Percentiles rank a stretch among this genome's conserved stretches.
Conservation (phyloP, 306 rosid species). For the Lablab purpureus region DNA sequence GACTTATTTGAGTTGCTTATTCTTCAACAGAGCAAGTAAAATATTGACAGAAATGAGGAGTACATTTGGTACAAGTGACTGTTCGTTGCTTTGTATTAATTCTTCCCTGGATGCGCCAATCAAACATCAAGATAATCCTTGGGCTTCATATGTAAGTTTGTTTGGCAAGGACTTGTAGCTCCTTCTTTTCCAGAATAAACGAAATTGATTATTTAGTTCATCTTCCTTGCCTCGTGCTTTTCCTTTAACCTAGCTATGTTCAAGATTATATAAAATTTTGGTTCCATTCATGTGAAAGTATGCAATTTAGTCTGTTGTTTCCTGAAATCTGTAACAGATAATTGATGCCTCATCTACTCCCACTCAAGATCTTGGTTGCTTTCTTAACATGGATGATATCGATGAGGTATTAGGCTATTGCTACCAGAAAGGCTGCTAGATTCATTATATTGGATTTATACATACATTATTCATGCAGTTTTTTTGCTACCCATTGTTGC, state of each 20-base stretch:
- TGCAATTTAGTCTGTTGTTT: slow-evolving; percentile 50
- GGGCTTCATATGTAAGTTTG: slow-evolving; percentile 80
- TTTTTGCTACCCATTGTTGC: slow-evolving; percentile 50
- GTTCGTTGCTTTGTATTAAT: slow-evolving; percentile 80
- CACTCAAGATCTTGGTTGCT: slow-evolving; percentile 69
- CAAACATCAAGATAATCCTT: slow-evolving; percentile 79
- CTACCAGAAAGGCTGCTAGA: slow-evolving; percentile 34
- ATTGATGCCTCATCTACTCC: slow-evolving; percentile 61
- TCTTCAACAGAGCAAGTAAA: slow-evolving; percentile 72
- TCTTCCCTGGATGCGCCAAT: slow-evolving; percentile 68
- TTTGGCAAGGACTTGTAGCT: slow-evolving; percentile 26
- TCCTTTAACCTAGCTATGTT: slow-evolving; percentile 29
- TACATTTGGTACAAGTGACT: slow-evolving; percentile 80
- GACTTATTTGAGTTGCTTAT: slow-evolving; percentile 46
- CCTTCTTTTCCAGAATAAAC: slow-evolving; percentile 1
- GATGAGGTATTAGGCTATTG: slow-evolving; percentile 63
- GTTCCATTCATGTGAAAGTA: slow-evolving; percentile 36
- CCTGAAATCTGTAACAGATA: slow-evolving; percentile 67
- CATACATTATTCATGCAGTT: slow-evolving; percentile 47
- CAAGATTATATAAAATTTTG: slow-evolving; percentile 11
- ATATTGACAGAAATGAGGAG: slow-evolving; percentile 80
- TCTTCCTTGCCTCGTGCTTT: slow-evolving; percentile 12
- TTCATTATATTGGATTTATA: slow-evolving; percentile 38
- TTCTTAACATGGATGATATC: slow-evolving; percentile 76
- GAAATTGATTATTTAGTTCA: background rate